phyloP scores from a whole-genome alignment of 2,329 filamentous ascomycete species.

The Aspergillus sp. region DNA sequence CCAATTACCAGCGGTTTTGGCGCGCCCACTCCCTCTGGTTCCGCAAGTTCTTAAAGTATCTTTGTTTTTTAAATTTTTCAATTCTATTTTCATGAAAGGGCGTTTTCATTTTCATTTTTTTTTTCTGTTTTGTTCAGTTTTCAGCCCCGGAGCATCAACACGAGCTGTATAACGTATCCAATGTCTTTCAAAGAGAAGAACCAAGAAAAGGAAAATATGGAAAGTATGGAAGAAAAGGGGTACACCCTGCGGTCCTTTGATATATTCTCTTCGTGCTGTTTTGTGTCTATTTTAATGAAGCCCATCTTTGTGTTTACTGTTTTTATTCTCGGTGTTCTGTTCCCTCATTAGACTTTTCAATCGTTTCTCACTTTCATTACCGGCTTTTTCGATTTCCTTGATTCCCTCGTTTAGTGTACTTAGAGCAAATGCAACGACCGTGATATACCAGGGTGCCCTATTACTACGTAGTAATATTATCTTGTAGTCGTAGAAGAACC shows the following conservation, averaged over 20 bases:
- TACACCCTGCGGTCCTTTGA: constrained; percentile 2
- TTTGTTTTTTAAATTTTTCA: constrained; percentile 7
- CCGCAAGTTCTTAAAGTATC: background rate
- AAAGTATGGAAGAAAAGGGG: background rate
- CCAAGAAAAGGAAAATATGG: background rate
- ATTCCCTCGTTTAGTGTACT: background rate
- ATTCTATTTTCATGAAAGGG: constrained; percentile 1
- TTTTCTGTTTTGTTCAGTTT: background rate
- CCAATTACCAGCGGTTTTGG: constrained; percentile 8
- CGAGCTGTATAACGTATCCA: constrained; percentile 30
- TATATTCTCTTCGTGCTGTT: constrained; percentile 11
- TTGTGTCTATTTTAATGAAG: constrained; percentile 30
- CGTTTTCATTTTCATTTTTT: background rate
- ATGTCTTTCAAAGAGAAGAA: constrained; percentile 7
- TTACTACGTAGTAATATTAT: background rate
- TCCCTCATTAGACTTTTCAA: constrained; percentile 22
- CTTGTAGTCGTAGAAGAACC: background rate
- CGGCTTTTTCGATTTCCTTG: constrained; percentile 8
- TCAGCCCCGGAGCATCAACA: constrained; percentile 22
- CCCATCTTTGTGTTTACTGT: constrained; percentile 22
- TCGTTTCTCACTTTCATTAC: constrained; percentile 13
- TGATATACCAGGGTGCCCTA: background rate
- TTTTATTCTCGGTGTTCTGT: constrained; percentile 24
- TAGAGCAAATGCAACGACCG: background rate
- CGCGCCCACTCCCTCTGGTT: background rate